Evolutionary conservation across 345 rosid species (phyloP), one percentile per base, ranked within the genome.

Genomic region (Lenwebbia sp.): DNA sequence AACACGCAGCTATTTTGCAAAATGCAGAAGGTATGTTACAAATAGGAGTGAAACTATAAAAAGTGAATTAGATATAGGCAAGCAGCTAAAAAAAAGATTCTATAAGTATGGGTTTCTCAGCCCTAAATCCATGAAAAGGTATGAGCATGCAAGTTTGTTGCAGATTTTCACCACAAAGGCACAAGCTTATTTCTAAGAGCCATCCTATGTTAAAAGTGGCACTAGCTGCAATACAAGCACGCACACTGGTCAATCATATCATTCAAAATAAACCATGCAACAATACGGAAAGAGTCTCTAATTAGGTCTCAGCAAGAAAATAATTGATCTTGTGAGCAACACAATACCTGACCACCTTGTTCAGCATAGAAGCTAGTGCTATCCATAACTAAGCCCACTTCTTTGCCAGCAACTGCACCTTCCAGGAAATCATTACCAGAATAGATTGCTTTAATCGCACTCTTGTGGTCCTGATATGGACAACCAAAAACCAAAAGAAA

Each of bases 271-370:
- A 70, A 70, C 25, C 47, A 70, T 21, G 47, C 81, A 70, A 37
- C 47, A 37, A 10, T 70, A 33, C 25, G 25, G 78, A 14, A 65
- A 21, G 4, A 70, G 78, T 37, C 13, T 1, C 81, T 26, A 70
- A 70, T 10, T 70, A 17, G 44, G 37, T 65, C 41, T 65, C 44
- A 4, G 47, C 81, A 70, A 70, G 47, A 10, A 22, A 70, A 84
- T 55, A 57, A 19, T 17, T 23, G 30, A 84, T 54, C 53, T 14
- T 60, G 25, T 26, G 25, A 10, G 55, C 19, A 22, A 51, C 53
- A 83, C 37, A 54, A 82, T 93, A 97, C 99, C 99, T 97, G 99
- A 88, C 99, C 99, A 90, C 99, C 99, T 94, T 96, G 99, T 92
- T 97, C 99, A 47, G 99, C 98, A 89, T 97, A 97, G 93, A 97